Percentiles rank a stretch among this genome's conserved stretches.
Conservation (phyloP, 108 stramenopile genomes). For the Pseudonitzschia multistriata region DNA sequence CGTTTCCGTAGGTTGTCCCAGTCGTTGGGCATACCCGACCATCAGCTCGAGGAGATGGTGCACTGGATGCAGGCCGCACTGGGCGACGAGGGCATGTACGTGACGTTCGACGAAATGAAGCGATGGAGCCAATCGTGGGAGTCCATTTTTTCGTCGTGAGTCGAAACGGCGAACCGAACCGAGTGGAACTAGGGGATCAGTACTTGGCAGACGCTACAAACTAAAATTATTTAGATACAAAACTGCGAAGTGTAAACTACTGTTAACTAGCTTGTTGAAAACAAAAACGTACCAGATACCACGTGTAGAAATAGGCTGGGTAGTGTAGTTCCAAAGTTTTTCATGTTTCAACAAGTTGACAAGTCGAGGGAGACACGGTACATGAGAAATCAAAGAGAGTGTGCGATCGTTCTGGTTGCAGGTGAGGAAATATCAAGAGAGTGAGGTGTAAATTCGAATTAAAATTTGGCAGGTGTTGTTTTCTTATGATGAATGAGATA, state of each 20-base stretch:
- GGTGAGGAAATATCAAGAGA: no score
- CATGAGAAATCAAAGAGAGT: not conserved
- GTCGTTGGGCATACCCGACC: conserved; percentile 31
- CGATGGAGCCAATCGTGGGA: conserved; percentile 29
- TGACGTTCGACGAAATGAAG: conserved; percentile 23
- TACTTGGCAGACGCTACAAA: no score
- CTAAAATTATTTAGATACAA: no score
- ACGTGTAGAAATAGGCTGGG: no score
- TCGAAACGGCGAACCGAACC: no score
- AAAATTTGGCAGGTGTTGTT: no score
- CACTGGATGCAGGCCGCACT: conserved; percentile 37
- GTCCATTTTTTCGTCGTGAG: conserved; percentile 10
- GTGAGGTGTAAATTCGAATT: no score
- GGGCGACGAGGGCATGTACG: conserved; percentile 33
- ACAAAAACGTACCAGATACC: not conserved
- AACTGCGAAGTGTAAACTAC: not conserved
- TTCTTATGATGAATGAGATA: no score
- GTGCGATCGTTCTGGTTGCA: no score
- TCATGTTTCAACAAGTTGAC: not conserved
- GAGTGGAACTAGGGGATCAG: no score
- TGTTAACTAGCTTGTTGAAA: conserved; percentile 5
- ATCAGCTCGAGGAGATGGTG: conserved; percentile 29
- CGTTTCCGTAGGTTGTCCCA: not conserved
- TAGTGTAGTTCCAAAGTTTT: not conserved
- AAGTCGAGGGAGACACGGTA: not conserved